Evolutionary conservation across 2,329 filamentous ascomycete species (phyloP).

Genomic region (Chaetomiaceae sp.): DNA sequence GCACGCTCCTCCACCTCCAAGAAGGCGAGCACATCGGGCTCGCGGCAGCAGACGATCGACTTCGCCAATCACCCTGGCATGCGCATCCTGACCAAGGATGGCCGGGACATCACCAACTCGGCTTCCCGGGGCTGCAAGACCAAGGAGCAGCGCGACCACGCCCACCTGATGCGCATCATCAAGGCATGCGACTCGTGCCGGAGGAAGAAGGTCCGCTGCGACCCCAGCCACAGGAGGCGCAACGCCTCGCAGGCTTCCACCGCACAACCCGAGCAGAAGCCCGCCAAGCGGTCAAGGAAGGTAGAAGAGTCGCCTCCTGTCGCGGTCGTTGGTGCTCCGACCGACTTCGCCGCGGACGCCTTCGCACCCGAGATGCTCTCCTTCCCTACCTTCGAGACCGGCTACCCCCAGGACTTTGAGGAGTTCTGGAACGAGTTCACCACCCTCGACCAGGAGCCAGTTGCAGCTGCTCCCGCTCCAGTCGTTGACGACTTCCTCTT

Average conservation of each 20-base stretch:
- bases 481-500: conserved; percentile 41
- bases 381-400: conserved; percentile 16
- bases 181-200: conserved; percentile 62
- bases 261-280: conserved; percentile 31
- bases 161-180: conserved; percentile 62
- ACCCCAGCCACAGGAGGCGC: conserved; percentile 55
- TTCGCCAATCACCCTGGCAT: conserved; percentile 56
- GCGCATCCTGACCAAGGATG: conserved; percentile 63
- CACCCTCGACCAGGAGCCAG: conserved; percentile 39
- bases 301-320: conserved; percentile 13
- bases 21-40: conserved; percentile 27
- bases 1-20: conserved; percentile 22
- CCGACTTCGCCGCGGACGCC: conserved; percentile 20
- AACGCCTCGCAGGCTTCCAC: conserved; percentile 33
- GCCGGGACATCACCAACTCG: conserved; percentile 58
- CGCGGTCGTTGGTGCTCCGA: conserved; percentile 17
- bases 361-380: conserved; percentile 20
- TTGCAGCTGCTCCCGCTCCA: conserved; percentile 19
- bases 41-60: conserved; percentile 38
- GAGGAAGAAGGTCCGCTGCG: conserved; percentile 60
- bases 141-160: conserved; percentile 64
- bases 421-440: conserved; percentile 39
- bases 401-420: conserved; percentile 20
- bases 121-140: conserved; percentile 61
- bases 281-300: conserved; percentile 42